Conservation (phyloP, 2,329 filamentous ascomycete species). For the Cladophialophora carrionii region DNA sequence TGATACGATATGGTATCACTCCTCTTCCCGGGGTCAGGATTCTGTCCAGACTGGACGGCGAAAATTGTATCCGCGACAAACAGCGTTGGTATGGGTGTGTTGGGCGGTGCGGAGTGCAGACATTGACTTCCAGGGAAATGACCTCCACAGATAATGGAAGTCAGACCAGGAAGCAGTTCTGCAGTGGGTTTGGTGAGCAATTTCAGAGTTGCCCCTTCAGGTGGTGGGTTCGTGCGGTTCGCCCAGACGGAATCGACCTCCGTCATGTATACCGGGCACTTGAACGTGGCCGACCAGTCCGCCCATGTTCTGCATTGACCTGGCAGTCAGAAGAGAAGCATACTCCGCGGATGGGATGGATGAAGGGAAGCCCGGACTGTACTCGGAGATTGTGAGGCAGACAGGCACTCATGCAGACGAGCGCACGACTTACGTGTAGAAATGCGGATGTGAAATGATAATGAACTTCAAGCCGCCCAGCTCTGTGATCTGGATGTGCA, state of each 20-base stretch:
- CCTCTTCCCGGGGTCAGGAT: slow-evolving; percentile 46
- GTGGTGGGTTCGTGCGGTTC: slow-evolving; percentile 51
- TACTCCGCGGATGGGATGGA: background rate
- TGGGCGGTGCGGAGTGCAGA: slow-evolving; percentile 44
- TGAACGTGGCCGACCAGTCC: slow-evolving; percentile 71
- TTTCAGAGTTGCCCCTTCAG: slow-evolving; percentile 42
- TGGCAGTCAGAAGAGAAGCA: background rate
- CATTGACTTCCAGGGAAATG: slow-evolving; percentile 79
- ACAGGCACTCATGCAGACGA: background rate
- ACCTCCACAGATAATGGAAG: slow-evolving; percentile 71
- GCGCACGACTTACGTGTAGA: slow-evolving; percentile 59
- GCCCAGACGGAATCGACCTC: slow-evolving; percentile 69
- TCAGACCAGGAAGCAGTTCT: slow-evolving; percentile 51
- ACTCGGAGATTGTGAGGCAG: background rate
- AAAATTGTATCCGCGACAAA: slow-evolving; percentile 78
- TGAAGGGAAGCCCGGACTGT: background rate
- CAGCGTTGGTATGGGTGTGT: slow-evolving; percentile 62
- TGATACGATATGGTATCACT: slow-evolving; percentile 33
- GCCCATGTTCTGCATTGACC: slow-evolving; percentile 59
- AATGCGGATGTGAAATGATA: slow-evolving; percentile 79
- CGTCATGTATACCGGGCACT: slow-evolving; percentile 70
- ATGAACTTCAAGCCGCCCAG: slow-evolving; percentile 72
- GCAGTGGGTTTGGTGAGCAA: slow-evolving; percentile 35
- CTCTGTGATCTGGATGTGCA: slow-evolving; percentile 52
- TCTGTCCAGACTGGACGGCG: slow-evolving; percentile 72